Conservation (phyloP, 192 early-diverging fungal species). For the Kickxella alabastrina region DNA sequence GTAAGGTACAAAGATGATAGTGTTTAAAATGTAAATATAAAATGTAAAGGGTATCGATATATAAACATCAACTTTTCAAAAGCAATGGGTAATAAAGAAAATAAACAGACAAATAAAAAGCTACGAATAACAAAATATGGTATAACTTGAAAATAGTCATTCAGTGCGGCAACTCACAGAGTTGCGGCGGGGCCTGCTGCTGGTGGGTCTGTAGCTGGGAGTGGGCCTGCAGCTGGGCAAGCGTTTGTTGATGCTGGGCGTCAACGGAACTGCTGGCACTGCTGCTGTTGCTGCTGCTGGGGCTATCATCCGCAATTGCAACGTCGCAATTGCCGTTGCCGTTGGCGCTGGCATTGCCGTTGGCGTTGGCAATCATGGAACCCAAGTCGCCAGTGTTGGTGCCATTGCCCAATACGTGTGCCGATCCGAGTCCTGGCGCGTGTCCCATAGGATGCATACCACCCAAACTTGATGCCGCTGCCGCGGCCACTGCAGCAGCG, state of each 20-base stretch:
- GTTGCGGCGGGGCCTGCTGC: conserved; percentile 41
- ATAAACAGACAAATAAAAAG: conserved; percentile 5
- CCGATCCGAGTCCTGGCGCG: conserved; percentile 21
- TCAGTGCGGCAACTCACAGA: conserved; percentile 48
- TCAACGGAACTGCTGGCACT: conserved; percentile 16
- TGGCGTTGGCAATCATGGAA: conserved; percentile 14
- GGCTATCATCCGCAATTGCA: conserved; percentile 8
- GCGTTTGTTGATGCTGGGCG: conserved; percentile 22
- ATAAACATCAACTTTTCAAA: conserved; percentile 4
- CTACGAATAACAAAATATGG: background rate
- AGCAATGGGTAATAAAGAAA: background rate
- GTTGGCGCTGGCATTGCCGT: background rate
- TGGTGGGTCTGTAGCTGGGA: conserved; percentile 36
- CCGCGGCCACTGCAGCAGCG: conserved; percentile 28
- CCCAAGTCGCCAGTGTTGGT: conserved; percentile 7
- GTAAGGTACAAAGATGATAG: too few species aligned
- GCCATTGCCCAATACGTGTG: conserved; percentile 17
- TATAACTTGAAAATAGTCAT: background rate
- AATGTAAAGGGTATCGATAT: background rate
- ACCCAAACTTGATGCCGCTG: conserved; percentile 27
- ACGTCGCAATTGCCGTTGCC: conserved; percentile 13
- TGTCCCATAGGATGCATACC: conserved; percentile 22
- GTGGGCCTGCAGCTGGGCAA: conserved; percentile 13
- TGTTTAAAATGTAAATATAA: too few species aligned
- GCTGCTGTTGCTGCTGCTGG: conserved; percentile 10